Conservation (phyloP, 805 yeast species). For the Dipodascus geniculatus region DNA sequence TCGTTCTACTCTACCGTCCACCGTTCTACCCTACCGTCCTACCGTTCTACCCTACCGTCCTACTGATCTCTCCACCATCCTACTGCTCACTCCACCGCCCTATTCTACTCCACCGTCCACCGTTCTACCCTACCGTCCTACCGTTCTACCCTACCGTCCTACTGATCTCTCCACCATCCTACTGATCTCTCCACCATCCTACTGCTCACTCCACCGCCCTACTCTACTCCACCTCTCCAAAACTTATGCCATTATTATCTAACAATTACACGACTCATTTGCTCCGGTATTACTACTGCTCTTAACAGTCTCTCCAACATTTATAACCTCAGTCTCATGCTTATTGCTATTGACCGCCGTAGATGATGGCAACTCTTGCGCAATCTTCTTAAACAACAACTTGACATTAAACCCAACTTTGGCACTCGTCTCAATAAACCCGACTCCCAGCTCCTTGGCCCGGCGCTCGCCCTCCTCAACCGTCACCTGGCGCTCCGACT, state of each 20-base stretch:
- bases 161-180: no score
- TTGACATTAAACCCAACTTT: slow-evolving; percentile 93
- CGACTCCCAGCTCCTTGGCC: slow-evolving; percentile 62
- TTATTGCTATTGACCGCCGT: slow-evolving; percentile 24
- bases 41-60: no score
- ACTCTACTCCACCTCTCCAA: background rate
- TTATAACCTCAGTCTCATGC: slow-evolving; percentile 14
- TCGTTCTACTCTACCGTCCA: no score
- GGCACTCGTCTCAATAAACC: slow-evolving; percentile 86
- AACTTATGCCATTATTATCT: background rate
- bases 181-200: no score
- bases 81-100: background rate
- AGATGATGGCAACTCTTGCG: slow-evolving; percentile 81
- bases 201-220: background rate
- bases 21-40: no score
- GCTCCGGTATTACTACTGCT: slow-evolving; percentile 5
- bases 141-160: no score
- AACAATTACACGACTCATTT: background rate
- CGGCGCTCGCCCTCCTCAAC: slow-evolving; percentile 81
- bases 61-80: no score
- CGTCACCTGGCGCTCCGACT: slow-evolving; percentile 74
- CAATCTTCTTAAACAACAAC: slow-evolving; percentile 77
- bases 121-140: no score
- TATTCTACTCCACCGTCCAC: no score
- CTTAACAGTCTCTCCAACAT: slow-evolving; percentile 6